A percentile compares a stretch with the other conserved stretches of the same genome.
Evolutionary conservation across 306 rosid genomes (phyloP).

Genomic region (Vigna mungo): DNA sequence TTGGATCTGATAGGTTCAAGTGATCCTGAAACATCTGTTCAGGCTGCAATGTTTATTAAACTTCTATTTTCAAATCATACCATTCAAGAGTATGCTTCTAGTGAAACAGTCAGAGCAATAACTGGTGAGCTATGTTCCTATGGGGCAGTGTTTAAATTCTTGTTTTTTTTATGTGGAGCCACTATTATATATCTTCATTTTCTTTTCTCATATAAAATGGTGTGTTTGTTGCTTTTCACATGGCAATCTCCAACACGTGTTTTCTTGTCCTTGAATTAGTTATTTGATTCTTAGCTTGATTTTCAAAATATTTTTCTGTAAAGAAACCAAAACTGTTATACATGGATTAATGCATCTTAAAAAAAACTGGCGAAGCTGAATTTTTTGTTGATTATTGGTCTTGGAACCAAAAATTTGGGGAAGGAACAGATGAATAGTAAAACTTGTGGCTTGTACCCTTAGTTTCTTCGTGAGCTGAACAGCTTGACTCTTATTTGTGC

Average conservation of each 20-base stretch:
- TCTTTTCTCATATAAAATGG: constrained; percentile 5
- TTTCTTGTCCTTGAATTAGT: constrained; percentile 16
- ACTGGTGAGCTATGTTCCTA: constrained; percentile 71
- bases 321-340: neutral
- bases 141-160: constrained; percentile 14
- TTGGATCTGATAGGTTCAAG: constrained; percentile 95
- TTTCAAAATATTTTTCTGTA: constrained; percentile 3
- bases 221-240: constrained; percentile 30
- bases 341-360: constrained; percentile 12
- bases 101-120: constrained; percentile 95
- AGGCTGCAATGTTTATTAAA: constrained; percentile 95
- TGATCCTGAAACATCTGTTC: constrained; percentile 93
- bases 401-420: constrained; percentile 1
- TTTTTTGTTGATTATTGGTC: neutral
- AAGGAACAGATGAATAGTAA: constrained; percentile 10
- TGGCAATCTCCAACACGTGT: constrained; percentile 3
- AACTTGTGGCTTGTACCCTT: constrained; percentile 16
- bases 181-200: constrained; percentile 1
- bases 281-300: constrained; percentile 19
- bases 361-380: constrained; percentile 13
- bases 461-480: constrained; percentile 21
- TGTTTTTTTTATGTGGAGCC: constrained; percentile 42
- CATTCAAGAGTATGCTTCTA: constrained; percentile 97
- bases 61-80: constrained; percentile 94
- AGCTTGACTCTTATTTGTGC: constrained; percentile 14